Conservation (phyloP, 208 protist genomes). For the Naegleria fowleri region DNA sequence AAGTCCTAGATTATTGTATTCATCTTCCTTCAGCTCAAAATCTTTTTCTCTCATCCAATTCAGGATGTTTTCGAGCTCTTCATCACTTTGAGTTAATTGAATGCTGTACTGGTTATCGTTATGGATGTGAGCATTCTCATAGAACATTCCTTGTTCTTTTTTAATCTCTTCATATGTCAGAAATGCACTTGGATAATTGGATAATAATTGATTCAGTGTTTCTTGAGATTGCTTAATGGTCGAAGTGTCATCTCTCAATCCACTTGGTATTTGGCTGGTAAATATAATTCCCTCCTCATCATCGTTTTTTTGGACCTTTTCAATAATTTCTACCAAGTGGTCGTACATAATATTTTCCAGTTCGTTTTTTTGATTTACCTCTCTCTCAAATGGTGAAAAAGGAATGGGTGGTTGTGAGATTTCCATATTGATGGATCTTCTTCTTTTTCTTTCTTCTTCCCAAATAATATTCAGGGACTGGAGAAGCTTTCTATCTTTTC, state of each 20-base stretch:
- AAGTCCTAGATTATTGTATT: background rate
- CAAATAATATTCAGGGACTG: background rate
- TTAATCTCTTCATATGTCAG: background rate
- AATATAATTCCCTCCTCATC: background rate
- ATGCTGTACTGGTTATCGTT: background rate
- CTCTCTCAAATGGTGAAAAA: background rate
- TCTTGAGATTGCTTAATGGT: background rate
- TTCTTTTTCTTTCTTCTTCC: constrained; percentile 26
- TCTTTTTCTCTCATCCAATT: background rate
- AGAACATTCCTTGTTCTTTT: background rate
- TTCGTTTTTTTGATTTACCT: background rate
- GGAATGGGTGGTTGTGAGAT: background rate
- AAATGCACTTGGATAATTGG: background rate
- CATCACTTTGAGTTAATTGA: background rate
- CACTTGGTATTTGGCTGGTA: background rate
- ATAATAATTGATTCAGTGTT: background rate
- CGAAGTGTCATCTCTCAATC: background rate
- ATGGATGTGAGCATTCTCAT: background rate
- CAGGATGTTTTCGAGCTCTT: background rate
- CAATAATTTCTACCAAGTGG: background rate
- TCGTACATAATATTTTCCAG: background rate
- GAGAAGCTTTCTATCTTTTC: background rate
- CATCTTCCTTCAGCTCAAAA: background rate
- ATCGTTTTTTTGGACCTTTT: background rate
- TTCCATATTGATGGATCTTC: background rate